Conservation (phyloP, 2,329 filamentous ascomycete species). For the Colletotrichum camelliae region DNA sequence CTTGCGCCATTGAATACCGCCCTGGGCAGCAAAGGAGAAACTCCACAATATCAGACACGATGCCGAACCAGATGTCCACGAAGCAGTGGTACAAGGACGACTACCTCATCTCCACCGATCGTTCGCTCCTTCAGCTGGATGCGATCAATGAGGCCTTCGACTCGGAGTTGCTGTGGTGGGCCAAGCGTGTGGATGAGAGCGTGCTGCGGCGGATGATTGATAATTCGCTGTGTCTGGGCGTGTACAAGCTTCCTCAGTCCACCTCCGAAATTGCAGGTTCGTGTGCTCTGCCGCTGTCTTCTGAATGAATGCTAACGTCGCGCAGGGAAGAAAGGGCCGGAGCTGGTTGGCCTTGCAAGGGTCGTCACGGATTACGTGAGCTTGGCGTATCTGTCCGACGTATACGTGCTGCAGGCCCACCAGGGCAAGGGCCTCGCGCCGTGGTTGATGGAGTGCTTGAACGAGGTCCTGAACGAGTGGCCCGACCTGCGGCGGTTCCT, state of each 20-base stretch:
- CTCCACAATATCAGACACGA: neutral
- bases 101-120: conserved; percentile 68
- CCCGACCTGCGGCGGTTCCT: conserved; percentile 64
- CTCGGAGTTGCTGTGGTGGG: conserved; percentile 67
- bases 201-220: conserved; percentile 57
- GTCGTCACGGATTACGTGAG: conserved; percentile 23
- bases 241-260: conserved; percentile 50
- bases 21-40: neutral
- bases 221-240: conserved; percentile 64
- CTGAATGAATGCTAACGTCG: neutral
- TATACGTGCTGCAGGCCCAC: conserved; percentile 66
- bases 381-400: conserved; percentile 57
- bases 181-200: conserved; percentile 52
- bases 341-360: conserved; percentile 45
- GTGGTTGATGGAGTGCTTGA: conserved; percentile 68
- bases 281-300: neutral
- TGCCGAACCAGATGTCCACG: conserved; percentile 22
- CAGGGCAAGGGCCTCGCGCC: conserved; percentile 67
- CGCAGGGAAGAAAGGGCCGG: conserved; percentile 27
- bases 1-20: neutral
- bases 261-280: conserved; percentile 37
- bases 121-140: conserved; percentile 56
- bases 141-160: conserved; percentile 61
- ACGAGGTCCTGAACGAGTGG: conserved; percentile 61
- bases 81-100: conserved; percentile 56